phyloP scores from a whole-genome alignment of 352 stramenopile genomes.

The Thalassiosira hispida region DNA sequence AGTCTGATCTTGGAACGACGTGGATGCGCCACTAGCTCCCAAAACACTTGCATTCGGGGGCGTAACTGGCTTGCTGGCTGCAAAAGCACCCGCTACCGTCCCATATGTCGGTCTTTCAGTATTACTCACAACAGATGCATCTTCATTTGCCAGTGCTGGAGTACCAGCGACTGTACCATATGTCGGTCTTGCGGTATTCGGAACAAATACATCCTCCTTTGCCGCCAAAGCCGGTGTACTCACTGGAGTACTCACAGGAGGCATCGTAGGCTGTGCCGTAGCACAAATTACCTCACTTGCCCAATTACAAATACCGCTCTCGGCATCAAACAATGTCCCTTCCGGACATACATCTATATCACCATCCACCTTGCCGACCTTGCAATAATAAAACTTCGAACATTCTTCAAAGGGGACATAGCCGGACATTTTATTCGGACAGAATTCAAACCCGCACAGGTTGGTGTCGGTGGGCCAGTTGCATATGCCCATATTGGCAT shows the following conservation, averaged over 20 bases:
- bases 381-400: constrained; percentile 57
- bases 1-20: constrained; percentile 4
- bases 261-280: constrained; percentile 10
- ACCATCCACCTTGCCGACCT: constrained; percentile 42
- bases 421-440: constrained; percentile 21
- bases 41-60: neutral
- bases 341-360: constrained; percentile 55
- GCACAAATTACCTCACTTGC: constrained; percentile 30
- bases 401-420: constrained; percentile 54
- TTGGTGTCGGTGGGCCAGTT: constrained; percentile 56
- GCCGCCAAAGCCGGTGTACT: too few species aligned
- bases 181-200: constrained; percentile 1
- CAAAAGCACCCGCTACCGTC: neutral
- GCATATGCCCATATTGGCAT: constrained; percentile 46
- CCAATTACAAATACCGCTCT: constrained; percentile 52
- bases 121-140: neutral
- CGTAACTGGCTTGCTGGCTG: too few species aligned
- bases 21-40: neutral
- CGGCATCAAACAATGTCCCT: constrained; percentile 54
- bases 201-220: neutral
- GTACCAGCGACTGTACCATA: neutral
- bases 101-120: constrained; percentile 23
- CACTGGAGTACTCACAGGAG: neutral
- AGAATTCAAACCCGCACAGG: constrained; percentile 61
- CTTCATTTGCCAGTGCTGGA: neutral